These are phyloP conservation scores for Chloroidium sp. DNA, from an alignment of 163 green algal genomes.

Conservation along the genomic window DNA sequence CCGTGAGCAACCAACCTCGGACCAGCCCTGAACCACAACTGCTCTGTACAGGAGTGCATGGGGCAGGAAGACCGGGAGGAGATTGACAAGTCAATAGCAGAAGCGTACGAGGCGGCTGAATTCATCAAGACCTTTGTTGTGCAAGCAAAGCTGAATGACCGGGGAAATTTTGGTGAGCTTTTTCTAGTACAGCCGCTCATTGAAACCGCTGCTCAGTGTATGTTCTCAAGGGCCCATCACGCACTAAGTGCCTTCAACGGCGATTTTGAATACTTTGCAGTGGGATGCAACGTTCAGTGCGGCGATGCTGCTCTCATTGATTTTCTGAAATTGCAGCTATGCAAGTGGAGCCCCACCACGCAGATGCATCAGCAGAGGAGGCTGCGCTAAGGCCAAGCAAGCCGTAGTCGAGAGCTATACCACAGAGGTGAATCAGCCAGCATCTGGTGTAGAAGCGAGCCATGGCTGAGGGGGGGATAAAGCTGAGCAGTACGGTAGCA, in stretches of 20 bases:
- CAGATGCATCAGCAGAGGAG: conserved; percentile 24
- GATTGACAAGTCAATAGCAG: conserved; percentile 17
- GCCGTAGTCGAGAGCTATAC: too few species aligned
- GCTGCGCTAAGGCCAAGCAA: conserved; percentile 18
- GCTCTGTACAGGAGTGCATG: conserved; percentile 6
- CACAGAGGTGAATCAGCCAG: too few species aligned
- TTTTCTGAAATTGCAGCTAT: conserved; percentile 26
- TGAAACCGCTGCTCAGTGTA: background rate
- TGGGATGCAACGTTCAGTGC: background rate
- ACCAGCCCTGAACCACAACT: background rate
- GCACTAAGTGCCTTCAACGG: background rate
- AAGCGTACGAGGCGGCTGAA: conserved; percentile 21
- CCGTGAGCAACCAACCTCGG: too few species aligned
- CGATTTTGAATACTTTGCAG: background rate
- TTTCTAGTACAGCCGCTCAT: background rate
- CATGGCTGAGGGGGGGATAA: too few species aligned
- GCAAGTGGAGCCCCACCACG: conserved; percentile 42
- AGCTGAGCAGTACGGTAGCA: too few species aligned
- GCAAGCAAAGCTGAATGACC: conserved; percentile 33
- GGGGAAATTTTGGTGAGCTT: conserved; percentile 28
- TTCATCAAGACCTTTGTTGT: conserved; percentile 30
- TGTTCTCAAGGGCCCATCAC: background rate
- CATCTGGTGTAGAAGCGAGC: too few species aligned
- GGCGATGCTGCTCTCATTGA: background rate
- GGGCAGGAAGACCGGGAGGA: conserved; percentile 4